Evolutionary conservation across 176 grass and related monocot species (phyloP), one percentile per base, ranked within the genome.

Genomic region (Phyllostachys edulis): DNA sequence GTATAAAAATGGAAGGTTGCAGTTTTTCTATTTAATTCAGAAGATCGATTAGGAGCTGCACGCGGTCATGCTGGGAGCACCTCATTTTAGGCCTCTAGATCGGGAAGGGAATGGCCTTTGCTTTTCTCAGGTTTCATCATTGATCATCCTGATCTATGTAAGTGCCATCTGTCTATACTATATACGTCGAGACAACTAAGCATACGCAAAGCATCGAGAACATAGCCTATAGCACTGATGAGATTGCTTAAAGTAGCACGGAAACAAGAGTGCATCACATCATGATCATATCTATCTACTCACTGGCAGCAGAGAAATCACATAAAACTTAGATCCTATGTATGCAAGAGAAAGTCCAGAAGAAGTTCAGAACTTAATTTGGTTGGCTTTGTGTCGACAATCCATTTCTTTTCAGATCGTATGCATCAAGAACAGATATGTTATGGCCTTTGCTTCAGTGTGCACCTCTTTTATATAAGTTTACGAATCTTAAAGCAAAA

Each of bases 1-100:
- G 46, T 38, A 36, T 46, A 76, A n/a, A 62, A 85, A 63, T 76
- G 23, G 54, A 89, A 69, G 42, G 32, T 14, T 69, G 63, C 45
- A 71, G 64, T 7, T 34, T 76, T 52, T 59, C 21, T 78, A 34
- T 34, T 85, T 13, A 50, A 23, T 37, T 70, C 63, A 61, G 65
- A 62, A 40, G 40, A 69, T 59, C 39, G 37, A 85, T 46, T 50
- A 52, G 27, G 21, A 65, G 12, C 68, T 18, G n/a, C 23, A 39
- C n/a, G 39, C 49, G 46, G 39, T 56, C 37, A 70, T 9, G 24
- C 45, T 32, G 71, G 57, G 37, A 44, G 56, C 55, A 77, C 37
- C 74, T 42, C 55, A 20, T 66, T 21, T 80, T 39, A 63, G 9
- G n/a, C 9, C 15, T 60, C 56, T 27, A 49, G 14, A 56, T 70